phyloP scores from a whole-genome alignment of 2,329 filamentous ascomycete genomes.

The Diplodia scrobiculata region DNA sequence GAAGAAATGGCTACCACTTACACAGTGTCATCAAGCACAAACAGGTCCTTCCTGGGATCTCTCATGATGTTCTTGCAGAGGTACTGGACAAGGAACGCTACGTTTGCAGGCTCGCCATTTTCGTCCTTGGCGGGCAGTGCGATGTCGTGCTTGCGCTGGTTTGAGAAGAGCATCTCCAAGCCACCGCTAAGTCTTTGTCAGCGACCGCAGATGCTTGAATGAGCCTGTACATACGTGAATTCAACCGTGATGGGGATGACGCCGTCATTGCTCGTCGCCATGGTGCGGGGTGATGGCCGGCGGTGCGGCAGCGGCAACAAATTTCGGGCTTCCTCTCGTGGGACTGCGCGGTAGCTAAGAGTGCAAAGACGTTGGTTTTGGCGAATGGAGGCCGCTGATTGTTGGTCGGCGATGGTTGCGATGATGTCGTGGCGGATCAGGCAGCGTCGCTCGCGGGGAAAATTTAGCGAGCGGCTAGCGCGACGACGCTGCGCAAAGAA shows the following conservation, averaged over 20 bases:
- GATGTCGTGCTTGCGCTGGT: constrained; percentile 73
- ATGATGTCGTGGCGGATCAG: constrained; percentile 17
- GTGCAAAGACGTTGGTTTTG: neutral
- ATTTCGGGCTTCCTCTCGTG: neutral
- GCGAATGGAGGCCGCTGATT: no score
- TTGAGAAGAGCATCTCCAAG: constrained; percentile 89
- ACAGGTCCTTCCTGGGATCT: constrained; percentile 81
- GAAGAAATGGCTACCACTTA: constrained; percentile 57
- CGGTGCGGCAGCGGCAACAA: neutral
- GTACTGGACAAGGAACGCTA: constrained; percentile 75
- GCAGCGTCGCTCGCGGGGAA: constrained; percentile 16
- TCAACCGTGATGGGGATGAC: constrained; percentile 68
- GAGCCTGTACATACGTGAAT: constrained; percentile 60
- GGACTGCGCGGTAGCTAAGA: neutral
- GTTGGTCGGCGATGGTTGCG: neutral
- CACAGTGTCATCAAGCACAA: constrained; percentile 85
- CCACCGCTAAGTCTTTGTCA: constrained; percentile 67
- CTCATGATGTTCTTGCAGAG: constrained; percentile 82
- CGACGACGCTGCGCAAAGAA: constrained; percentile 10
- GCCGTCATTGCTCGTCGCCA: constrained; percentile 36
- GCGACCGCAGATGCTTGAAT: neutral
- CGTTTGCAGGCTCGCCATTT: constrained; percentile 63
- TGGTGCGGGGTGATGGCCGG: constrained; percentile 11
- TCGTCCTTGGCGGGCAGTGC: constrained; percentile 65
- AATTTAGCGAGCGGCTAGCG: constrained; percentile 29